Percentiles rank a stretch among this genome's conserved stretches.
Evolutionary conservation across 2,329 filamentous ascomycete species (phyloP).

Genomic region (Trichoderma afroharzianum): DNA sequence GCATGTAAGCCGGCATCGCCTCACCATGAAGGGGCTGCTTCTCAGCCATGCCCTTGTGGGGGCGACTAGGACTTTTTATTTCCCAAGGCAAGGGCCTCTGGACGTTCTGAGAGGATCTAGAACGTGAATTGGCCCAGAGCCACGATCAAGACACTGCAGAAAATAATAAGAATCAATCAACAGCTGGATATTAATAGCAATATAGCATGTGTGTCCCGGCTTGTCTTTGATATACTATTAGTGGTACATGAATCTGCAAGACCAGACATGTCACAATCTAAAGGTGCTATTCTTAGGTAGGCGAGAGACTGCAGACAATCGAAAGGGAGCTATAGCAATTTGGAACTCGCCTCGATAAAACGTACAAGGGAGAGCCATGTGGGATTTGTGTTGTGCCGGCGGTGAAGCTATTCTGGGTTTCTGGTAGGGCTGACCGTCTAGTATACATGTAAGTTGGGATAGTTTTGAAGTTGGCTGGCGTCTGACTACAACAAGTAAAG

Average conservation of each 20-base stretch:
- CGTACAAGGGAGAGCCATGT: background rate
- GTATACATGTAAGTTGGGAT: background rate
- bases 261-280: background rate
- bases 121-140: background rate
- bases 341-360: background rate
- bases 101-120: background rate
- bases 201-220: background rate
- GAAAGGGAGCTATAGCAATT: background rate
- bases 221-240: background rate
- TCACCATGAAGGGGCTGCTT: background rate
- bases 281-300: background rate
- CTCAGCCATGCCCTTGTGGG: background rate
- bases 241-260: background rate
- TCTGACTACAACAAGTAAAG: background rate
- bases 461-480: background rate
- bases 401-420: conserved; percentile 7
- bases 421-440: conserved; percentile 4
- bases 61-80: background rate
- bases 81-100: background rate
- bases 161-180: background rate
- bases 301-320: conserved; percentile 1
- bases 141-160: background rate
- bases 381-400: background rate
- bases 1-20: background rate
- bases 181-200: background rate